phyloP scores from a whole-genome alignment of 768 basidiomycete genomes.

The Russula compacta region DNA sequence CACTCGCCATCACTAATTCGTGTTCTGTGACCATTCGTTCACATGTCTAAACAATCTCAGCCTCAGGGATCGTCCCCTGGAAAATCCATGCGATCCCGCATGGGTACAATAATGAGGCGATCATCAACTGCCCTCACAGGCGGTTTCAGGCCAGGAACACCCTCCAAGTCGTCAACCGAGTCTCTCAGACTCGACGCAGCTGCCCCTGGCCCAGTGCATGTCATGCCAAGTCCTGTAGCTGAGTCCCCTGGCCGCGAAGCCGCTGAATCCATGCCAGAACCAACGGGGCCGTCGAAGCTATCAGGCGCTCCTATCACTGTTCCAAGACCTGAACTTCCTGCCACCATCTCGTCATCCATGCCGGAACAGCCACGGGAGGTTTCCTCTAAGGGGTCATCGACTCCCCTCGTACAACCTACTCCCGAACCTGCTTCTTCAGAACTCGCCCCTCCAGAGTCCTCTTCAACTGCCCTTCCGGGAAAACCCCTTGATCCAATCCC shows the following conservation, averaged over 20 bases:
- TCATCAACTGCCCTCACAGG: conserved; percentile 15
- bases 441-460: not conserved
- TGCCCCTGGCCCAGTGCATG: conserved; percentile 23
- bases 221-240: conserved; percentile 53
- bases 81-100: conserved; percentile 15
- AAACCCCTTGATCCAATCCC: not conserved
- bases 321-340: conserved; percentile 8
- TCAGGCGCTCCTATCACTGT: conserved; percentile 14
- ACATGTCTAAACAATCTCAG: conserved; percentile 13
- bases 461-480: not conserved
- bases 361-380: not conserved
- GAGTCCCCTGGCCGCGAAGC: conserved; percentile 60
- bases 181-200: conserved; percentile 30
- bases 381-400: not conserved
- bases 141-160: conserved; percentile 9
- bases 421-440: not conserved
- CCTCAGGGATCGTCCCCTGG: not conserved
- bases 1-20: not conserved
- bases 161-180: conserved; percentile 16
- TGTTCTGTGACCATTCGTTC: not conserved
- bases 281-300: conserved; percentile 24
- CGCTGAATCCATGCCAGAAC: conserved; percentile 26
- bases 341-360: not conserved
- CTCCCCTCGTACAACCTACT: not conserved
- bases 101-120: conserved; percentile 18